Evolutionary conservation across 129 eudicot genomes (phyloP), one percentile per base, ranked within the genome.

Genomic region (Escallonia rubra): DNA sequence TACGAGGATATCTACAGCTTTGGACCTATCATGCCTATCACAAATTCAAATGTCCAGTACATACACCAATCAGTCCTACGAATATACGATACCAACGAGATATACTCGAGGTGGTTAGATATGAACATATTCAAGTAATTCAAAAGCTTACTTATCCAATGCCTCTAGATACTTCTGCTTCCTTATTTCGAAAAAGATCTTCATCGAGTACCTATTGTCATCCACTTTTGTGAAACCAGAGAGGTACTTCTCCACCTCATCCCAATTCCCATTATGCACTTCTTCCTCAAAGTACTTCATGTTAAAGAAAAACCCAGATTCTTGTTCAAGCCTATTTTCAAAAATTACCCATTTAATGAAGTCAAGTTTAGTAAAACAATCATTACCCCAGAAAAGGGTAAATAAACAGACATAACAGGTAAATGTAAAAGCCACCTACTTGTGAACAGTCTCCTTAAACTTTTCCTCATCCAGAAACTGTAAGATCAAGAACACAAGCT

Each of bases 81-180:
- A 66, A 23, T 34, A 4, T 7, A 4, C 1, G 43, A 8, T 5
- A 57, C 56, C 51, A 23, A 54, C 41, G 44, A 38, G 4, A 40
- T 57, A 45, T 6, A 10, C 38, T 43, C 34, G 3, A 44, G 48
- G 69, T 40, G 16, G 47, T n/a, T 53, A 54, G 14, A 34, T 34
- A 14, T 43, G 48, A 65, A 62, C 43, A 66, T 50, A 14, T 46
- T 4, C 16, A 69, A 41, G 46, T 15, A 41, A 55, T 13, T 8
- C 13, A 57, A 10, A 67, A 58, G 15, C 83, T 76, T 74, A 88
- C 97, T 86, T 88, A 67, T 91, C 97, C 83, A 91, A 78, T 72
- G 96, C 97, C 85, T 91, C 97, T 43, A 91, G 92, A 75, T 91
- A 91, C 86, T 91, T 91, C 74, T 91, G 97, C 80, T 91, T 91